Evolutionary conservation across 2,329 filamentous ascomycete species (phyloP), one percentile per base, ranked within the genome.

Genomic region (Talaromyces sp.): DNA sequence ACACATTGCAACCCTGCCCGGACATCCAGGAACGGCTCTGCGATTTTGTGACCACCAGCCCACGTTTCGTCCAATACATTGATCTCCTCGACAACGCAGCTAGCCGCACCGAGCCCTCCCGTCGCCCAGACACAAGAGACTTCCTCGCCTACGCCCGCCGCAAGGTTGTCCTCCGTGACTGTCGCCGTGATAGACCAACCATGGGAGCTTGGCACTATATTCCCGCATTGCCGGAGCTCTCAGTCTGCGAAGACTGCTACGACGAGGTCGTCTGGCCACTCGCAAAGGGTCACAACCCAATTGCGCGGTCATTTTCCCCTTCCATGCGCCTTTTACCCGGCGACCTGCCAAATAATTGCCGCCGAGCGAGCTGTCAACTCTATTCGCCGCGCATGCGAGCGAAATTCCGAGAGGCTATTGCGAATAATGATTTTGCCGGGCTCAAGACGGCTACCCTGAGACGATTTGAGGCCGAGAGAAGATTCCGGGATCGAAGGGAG

Each of bases 211-310:
- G 92, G 92, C 86, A 95, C 70, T 86, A 83, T 50, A 90, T 95
- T 70, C 84, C 88, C 1, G 79, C 83, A 13, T 75, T 95, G 0
- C 89, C 88, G 0, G 83, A 91, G 43, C 85, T 96, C 64, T 91
- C 88, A 1, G 87, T 96, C 3, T 97, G 92, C 71, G 85, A 89
- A 58, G 90, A 93, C 70, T 97, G 92, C 70, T 96, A 89, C 68
- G 83, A 90, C 14, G 86, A 90, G 19, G 82, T 90, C 1, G 84
- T 96, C n/a, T 84, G 82, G 71, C 91, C 91, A 1, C 77, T 85
- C 46, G 73, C 86, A 1, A 76, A 80, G 27, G 76, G 80, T 3
- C 73, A 80, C 35, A 75, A 73, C 36, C 74, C 81, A 1, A 77
- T 92, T 20, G 85, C 88, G 9, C 75, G 81, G 16, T 83, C 86